Conservation (phyloP, 1,139 yeast species). For the Hansenula lynferdii region DNA sequence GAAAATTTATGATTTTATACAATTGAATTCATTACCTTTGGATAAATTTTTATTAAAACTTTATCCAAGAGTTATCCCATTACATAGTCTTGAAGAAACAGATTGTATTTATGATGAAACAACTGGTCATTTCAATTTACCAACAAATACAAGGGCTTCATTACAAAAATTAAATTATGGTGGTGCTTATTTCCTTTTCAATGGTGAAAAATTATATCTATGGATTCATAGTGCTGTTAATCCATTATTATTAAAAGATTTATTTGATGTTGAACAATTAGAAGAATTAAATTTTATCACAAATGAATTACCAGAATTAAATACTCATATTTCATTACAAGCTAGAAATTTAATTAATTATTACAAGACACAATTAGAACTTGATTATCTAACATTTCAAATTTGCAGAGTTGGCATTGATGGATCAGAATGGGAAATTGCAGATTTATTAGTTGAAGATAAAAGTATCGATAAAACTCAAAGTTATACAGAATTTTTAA, state of each 20-base stretch:
- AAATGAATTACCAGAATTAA: constrained; percentile 65
- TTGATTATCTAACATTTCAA: constrained; percentile 43
- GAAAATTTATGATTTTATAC: constrained; percentile 55
- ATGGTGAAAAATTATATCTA: constrained; percentile 57
- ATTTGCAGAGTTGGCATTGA: constrained; percentile 66
- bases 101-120: constrained; percentile 43
- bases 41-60: constrained; percentile 59
- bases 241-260: constrained; percentile 61
- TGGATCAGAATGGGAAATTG: constrained; percentile 51
- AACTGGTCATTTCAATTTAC: constrained; percentile 43
- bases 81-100: constrained; percentile 58
- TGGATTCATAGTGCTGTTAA: constrained; percentile 75
- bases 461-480: constrained; percentile 46
- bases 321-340: constrained; percentile 65
- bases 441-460: constrained; percentile 71
- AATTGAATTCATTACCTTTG: constrained; percentile 51
- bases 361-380: constrained; percentile 38
- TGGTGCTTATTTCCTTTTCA: constrained; percentile 75
- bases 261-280: constrained; percentile 58
- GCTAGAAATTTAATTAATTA: constrained; percentile 59
- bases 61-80: constrained; percentile 77
- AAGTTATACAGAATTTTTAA: constrained; percentile 56
- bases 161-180: constrained; percentile 48
- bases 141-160: constrained; percentile 46
- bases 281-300: constrained; percentile 34